Evolutionary conservation across 2,329 filamentous ascomycete species (phyloP), one percentile per base, ranked within the genome.

Genomic region (Cytospora paraplurivora): DNA sequence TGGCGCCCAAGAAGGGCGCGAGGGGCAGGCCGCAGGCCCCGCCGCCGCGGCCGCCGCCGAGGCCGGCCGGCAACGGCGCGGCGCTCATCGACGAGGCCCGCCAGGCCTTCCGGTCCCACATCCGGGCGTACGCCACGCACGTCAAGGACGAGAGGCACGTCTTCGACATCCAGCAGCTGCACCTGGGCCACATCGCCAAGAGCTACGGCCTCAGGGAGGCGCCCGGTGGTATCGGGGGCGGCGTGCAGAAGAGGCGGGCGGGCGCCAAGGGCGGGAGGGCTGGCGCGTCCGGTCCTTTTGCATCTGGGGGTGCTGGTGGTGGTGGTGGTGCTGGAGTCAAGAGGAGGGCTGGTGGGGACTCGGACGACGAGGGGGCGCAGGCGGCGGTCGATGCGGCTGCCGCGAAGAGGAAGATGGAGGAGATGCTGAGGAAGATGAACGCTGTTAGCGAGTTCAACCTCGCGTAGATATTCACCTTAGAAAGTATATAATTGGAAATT

Each of bases 111-210:
- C 92, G 96, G 73, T 95, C 91, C 57, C 93, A 98, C 72, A 89
- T 99, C 61, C 85, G 95, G 61, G 95, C 95, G 0, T 99, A 99
- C 74, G 93, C 95, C 2, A 99, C 95, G 0, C 95, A 99, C 76
- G 86, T 94, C 34, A 88, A 91, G 35, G 88, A 89, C 51, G 95
- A 99, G 78, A 85, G 95, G 59, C 81, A 81, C 59, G 93, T 90
- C 73, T 99, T 99, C 75, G 91, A 98, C 75, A 96, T 97, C 76
- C 93, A 92, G 65, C 86, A 91, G 71, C 79, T 99, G 54, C 95
- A 99, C 75, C 79, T 98, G 8, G 95, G 95, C 3, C 95, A 99
- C 80, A 80, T 95, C 68, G 94, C 94, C 8, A 99, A 99, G 81
- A 92, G 90, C 33, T 99, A 96, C 73, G 95, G 88, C 1, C 78